phyloP scores from a whole-genome alignment of 176 grass and related monocot genomes.

The Carex parvula region DNA sequence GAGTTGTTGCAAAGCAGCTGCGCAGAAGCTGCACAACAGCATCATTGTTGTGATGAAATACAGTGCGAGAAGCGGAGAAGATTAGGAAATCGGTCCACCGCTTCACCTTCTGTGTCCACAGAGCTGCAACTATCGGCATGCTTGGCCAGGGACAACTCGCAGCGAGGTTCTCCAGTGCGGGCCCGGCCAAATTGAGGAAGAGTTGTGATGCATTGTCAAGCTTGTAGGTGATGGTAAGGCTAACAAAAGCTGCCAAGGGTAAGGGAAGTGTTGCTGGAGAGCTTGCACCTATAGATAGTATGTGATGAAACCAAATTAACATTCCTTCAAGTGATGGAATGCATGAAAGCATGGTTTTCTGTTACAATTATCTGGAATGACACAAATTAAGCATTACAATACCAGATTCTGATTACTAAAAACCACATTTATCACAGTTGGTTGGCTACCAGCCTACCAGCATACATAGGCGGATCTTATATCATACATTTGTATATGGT shows the following conservation, averaged over 20 bases:
- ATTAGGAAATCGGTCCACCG: constrained; percentile 84
- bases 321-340: neutral
- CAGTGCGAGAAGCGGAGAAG: constrained; percentile 89
- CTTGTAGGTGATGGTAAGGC: constrained; percentile 95
- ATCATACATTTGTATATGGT: too few species aligned
- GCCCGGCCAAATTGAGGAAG: constrained; percentile 95
- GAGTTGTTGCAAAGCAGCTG: constrained; percentile 69
- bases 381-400: neutral
- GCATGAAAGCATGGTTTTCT: neutral
- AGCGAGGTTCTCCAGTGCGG: constrained; percentile 87
- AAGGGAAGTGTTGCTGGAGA: constrained; percentile 74
- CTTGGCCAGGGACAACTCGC: constrained; percentile 98
- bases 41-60: constrained; percentile 93
- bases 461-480: too few species aligned
- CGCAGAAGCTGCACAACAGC: constrained; percentile 77
- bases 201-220: constrained; percentile 92
- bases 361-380: neutral
- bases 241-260: constrained; percentile 89
- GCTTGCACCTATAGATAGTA: constrained; percentile 58
- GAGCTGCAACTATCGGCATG: constrained; percentile 89
- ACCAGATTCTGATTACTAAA: neutral
- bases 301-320: neutral
- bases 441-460: too few species aligned
- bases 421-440: too few species aligned
- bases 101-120: constrained; percentile 98